Percentiles rank a stretch among this genome's conserved stretches.
Evolutionary conservation across 805 yeast species (phyloP).

Genomic region (Yarrowia osloensis): DNA sequence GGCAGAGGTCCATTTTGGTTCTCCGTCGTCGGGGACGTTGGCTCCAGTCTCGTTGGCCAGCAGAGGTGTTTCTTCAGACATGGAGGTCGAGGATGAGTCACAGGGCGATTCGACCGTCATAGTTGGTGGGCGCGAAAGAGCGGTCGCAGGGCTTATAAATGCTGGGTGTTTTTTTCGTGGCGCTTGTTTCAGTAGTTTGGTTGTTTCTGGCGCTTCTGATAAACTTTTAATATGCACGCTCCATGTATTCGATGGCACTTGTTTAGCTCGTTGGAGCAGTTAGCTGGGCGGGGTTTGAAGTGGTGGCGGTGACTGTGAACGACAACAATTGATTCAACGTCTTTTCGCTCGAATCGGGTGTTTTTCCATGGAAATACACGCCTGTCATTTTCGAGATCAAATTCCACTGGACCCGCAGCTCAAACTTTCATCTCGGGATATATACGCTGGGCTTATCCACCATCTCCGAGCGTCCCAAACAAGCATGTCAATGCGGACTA

Average conservation of each 20-base stretch:
- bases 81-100: background rate
- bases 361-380: no score
- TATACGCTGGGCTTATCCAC: background rate
- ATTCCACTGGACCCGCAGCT: background rate
- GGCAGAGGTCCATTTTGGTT: background rate
- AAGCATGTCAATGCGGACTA: slow-evolving; percentile 10
- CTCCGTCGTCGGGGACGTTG: background rate
- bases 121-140: background rate
- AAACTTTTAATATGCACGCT: background rate
- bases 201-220: background rate
- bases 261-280: background rate
- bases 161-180: background rate
- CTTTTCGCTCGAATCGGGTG: background rate
- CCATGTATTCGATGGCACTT: background rate
- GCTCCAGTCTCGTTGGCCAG: background rate
- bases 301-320: background rate
- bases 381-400: background rate
- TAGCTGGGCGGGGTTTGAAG: no score
- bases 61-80: slow-evolving; percentile 12
- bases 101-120: background rate
- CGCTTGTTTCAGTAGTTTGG: background rate
- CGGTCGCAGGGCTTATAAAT: background rate
- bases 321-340: background rate
- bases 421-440: background rate
- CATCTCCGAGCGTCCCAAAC: slow-evolving; percentile 14